Evolutionary conservation across 768 basidiomycete species (phyloP), one percentile per base, ranked within the genome.

Genomic region (Artomyces pyxidatus): DNA sequence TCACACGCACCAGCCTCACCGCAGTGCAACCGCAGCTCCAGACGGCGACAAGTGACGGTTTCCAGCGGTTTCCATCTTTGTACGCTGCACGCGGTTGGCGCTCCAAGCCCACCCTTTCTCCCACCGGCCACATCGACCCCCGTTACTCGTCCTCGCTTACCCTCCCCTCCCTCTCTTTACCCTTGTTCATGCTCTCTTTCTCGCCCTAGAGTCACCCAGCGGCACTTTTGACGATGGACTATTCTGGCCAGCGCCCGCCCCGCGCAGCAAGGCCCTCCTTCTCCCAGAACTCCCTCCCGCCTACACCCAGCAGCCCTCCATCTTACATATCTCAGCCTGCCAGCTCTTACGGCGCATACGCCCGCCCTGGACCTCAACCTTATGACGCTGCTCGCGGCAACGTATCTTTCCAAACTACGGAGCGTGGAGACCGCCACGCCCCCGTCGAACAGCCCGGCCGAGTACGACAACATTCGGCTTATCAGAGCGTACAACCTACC

Each of bases 361-460:
- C 54, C 19, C 54, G 45, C 19, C 48, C 58, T 23, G 50, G 53
- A 11, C 46, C 54, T 35, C 55, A 56, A 21, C 38, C 32, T 40
- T 42, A 48, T 25, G 47, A 50, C 10, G 25, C 40, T 22, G 8
- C 37, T 40, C 50, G 54, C 49, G 25, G 70, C 38, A 75, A 71
- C 56, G 81, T 90, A 22, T 82, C 83, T 29, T 90, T 90, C 61
- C 81, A 82, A 64, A 73, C 71, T 48, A 70, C 56, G 16, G 87
- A 89, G 62, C 76, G 74, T 60, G 86, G 86, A 42, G 85, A 87
- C 66, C 76, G 85, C 47, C 72, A 69, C 21, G 72, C 68, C 6
- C 66, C 73, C 11, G 67, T 86, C 28, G 83, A 83, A 60, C 68
- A 71, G n/a, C 65, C 71, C 19, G 76, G 77, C 12, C 73, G 74